A percentile compares a stretch with the other conserved stretches of the same genome.
Evolutionary conservation across 495 filamentous ascomycete genomes (phyloP).

Genomic region (Xylaria grammica): DNA sequence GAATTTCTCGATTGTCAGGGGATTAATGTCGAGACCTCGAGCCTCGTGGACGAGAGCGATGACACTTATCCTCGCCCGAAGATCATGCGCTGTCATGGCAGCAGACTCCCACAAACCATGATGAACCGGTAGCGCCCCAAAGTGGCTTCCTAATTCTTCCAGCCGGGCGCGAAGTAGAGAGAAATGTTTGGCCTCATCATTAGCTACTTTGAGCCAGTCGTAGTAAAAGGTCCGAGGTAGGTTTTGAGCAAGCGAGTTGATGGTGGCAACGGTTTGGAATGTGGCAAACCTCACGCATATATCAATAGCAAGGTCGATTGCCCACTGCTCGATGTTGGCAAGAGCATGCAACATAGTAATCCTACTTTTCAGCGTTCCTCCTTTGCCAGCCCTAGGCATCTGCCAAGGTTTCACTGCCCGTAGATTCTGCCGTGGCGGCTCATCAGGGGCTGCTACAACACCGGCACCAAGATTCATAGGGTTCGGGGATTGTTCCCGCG

Average conservation of each 20-base stretch:
- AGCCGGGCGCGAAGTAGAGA: conserved; percentile 55
- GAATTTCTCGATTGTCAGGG: conserved; percentile 61
- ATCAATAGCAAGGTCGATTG: conserved; percentile 61
- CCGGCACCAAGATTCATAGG: conserved; percentile 55
- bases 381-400: conserved; percentile 51
- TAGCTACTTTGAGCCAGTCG: conserved; percentile 61
- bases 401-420: conserved; percentile 46
- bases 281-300: conserved; percentile 58
- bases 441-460: conserved; percentile 44
- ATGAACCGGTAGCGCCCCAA: conserved; percentile 57
- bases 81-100: conserved; percentile 51
- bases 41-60: conserved; percentile 60
- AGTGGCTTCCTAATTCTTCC: conserved; percentile 56
- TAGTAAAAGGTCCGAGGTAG: conserved; percentile 58
- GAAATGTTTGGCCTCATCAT: conserved; percentile 61
- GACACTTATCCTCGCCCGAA: conserved; percentile 58
- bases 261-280: conserved; percentile 41
- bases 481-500: conserved; percentile 44
- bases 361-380: conserved; percentile 55
- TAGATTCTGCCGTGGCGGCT: conserved; percentile 54
- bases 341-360: conserved; percentile 59
- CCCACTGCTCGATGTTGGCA: conserved; percentile 61
- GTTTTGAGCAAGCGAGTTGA: conserved; percentile 32
- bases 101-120: conserved; percentile 59
- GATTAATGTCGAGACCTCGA: conserved; percentile 58